These are phyloP conservation scores for Myxozyma lipomycoides DNA, from an alignment of 805 yeast genomes.

Conservation along the genomic window DNA sequence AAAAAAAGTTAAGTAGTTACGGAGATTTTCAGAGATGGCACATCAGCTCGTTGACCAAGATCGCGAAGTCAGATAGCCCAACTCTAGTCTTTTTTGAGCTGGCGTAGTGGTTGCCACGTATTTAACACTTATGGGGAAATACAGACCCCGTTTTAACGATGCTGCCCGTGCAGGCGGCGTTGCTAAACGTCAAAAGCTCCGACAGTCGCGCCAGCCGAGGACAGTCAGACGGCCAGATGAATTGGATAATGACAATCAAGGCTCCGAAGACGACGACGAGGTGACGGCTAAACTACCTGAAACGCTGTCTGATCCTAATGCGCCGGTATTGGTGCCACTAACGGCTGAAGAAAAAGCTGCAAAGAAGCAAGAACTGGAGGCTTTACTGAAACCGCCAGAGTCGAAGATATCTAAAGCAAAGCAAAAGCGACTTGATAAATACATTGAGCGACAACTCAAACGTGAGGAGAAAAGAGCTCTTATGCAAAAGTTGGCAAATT, in stretches of 20 bases:
- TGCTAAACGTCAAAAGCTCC: slow-evolving; percentile 68
- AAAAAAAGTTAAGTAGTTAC: too few species aligned
- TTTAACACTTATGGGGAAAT: slow-evolving; percentile 93
- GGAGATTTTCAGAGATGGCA: too few species aligned
- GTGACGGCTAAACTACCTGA: not conserved
- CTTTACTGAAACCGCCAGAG: slow-evolving; percentile 58
- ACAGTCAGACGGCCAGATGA: slow-evolving; percentile 47
- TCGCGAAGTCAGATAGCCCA: too few species aligned
- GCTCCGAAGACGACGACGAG: not conserved
- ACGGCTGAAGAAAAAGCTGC: slow-evolving; percentile 58
- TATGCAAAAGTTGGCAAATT: slow-evolving; percentile 61
- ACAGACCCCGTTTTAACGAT: slow-evolving; percentile 74
- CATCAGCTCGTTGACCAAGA: too few species aligned
- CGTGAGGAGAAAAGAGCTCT: slow-evolving; percentile 81
- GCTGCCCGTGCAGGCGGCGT: slow-evolving; percentile 83
- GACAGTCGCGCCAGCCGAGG: slow-evolving; percentile 64
- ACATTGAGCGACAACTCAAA: slow-evolving; percentile 83
- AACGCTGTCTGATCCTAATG: slow-evolving; percentile 48
- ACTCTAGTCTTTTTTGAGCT: too few species aligned
- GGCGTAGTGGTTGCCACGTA: too few species aligned
- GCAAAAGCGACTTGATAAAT: slow-evolving; percentile 80
- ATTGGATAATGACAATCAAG: slow-evolving; percentile 15
- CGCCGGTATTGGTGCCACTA: slow-evolving; percentile 59
- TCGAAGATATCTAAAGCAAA: slow-evolving; percentile 64
- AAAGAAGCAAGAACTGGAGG: slow-evolving; percentile 62